phyloP scores from a whole-genome alignment of 2,329 filamentous ascomycete species.

The Xylariomycetidae sp. region DNA sequence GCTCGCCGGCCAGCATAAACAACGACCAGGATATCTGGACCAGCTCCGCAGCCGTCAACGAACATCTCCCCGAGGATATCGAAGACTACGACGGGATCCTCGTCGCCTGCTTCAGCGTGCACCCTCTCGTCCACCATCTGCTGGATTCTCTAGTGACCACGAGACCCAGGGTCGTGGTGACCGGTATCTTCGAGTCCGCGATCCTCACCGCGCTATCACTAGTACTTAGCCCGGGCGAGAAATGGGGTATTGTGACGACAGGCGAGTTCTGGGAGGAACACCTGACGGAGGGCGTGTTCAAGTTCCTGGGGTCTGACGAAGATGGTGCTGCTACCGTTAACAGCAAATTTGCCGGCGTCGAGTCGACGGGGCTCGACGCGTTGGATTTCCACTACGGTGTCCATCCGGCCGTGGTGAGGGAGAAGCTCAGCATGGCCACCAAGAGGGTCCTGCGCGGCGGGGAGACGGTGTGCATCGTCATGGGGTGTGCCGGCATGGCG shows the following conservation, averaged over 20 bases:
- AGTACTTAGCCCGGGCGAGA: constrained; percentile 33
- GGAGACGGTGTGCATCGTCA: constrained; percentile 63
- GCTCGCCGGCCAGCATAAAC: constrained; percentile 72
- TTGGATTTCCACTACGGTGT: constrained; percentile 71
- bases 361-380: constrained; percentile 76
- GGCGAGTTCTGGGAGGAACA: constrained; percentile 78
- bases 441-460: constrained; percentile 55
- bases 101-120: constrained; percentile 83
- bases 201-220: constrained; percentile 60
- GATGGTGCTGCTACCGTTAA: constrained; percentile 26
- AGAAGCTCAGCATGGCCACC: constrained; percentile 66
- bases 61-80: constrained; percentile 40
- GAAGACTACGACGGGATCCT: constrained; percentile 69
- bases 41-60: constrained; percentile 60
- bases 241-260: constrained; percentile 86
- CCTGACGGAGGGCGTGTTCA: constrained; percentile 58
- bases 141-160: constrained; percentile 25
- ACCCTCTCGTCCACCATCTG: constrained; percentile 67
- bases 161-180: constrained; percentile 46
- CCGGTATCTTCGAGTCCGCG: constrained; percentile 85
- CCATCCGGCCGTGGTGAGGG: constrained; percentile 57
- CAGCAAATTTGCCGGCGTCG: constrained; percentile 68
- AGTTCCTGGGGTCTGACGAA: constrained; percentile 53
- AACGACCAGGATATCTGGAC: constrained; percentile 61
- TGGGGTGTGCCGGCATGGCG: constrained; percentile 90